Evolutionary conservation across 1,284 basidiomycete species (phyloP), one percentile per base, ranked within the genome.

Genomic region (Fereydounia khargensis): DNA sequence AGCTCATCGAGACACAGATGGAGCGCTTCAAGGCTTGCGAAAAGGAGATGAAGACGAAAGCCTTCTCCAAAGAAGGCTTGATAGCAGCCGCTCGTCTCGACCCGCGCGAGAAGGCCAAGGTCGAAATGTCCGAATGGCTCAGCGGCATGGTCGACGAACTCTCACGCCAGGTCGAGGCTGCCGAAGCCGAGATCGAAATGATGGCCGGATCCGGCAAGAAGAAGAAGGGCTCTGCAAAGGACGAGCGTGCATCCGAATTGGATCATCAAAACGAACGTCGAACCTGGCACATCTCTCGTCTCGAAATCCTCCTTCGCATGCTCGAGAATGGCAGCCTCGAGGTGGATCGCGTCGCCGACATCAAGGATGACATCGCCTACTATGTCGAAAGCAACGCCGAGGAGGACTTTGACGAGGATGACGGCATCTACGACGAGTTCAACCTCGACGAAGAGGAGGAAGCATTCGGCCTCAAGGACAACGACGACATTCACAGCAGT

Each of bases 21-120:
- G 95, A 99, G 80, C 91, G 90, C 74, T 99, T 99, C 84, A 99
- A 99, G 75, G 94, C 94, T 19, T 90, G 91, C 78, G 95, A 99
- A 80, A 99, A 98, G 81, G 95, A 98, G 79, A 97, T 98, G 91
- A 99, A 99, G 83, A 98, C 95, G 56, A 99, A 99, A 77, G 95
- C 95, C 0, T 99, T 98, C 79, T 97, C 92, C 23, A 99, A 98
- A 78, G 95, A 97, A 78, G 95, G 95, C 27, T 83, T 99, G 25
- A 96, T 88, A 58, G 90, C 92, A 46, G 91, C 91, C 4, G 84
- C 90, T 35, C 89, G 89, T 71, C 85, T 98, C 22, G 95, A 98
- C 77, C 95, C 95, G 39, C 91, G 89, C 76, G 91, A 95, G 55
- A 90, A 94, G 79, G 91, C 94, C 78, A 96, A 97, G 79, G 82